Evolutionary conservation across 345 rosid species (phyloP), one percentile per base, ranked within the genome.

Genomic region (Leavenworthia alabamica): DNA sequence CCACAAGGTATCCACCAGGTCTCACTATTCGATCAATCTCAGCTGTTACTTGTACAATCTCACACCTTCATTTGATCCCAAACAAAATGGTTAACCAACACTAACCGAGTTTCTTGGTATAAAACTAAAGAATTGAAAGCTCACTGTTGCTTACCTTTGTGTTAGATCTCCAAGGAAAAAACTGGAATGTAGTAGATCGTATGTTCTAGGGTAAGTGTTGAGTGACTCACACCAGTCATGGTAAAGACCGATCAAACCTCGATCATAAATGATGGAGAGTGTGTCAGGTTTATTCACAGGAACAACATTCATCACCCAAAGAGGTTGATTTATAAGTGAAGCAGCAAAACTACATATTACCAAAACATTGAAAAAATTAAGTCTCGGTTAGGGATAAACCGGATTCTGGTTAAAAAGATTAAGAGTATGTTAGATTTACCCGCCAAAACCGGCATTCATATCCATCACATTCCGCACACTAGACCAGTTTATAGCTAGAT

Each of bases 201-300:
- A 89, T n/a, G 96, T 81, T 63, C 96, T 82, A 52, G 96, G 96
- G 63, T 92, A 89, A 39, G 95, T 81, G 66, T 73, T 86, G 35
- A 86, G 70, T 2, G 96, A 85, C 78, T 92, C 96, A 1, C 96
- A 89, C 98, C 98, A 92, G 55, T 89, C 89, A 4, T 92, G 95
- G 58, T 86, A 89, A 52, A 81, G 61, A 41, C 98, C 98, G 40
- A 92, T 83, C 81, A 89, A 67, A 20, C 96, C 98, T 67, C 98
- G 73, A 55, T 85, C 85, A 36, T 71, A 92, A 27, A 92, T 78
- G 15, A 80, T 14, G 1, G 88, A 44, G 23, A 92, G 84, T 9
- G 96, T 89, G 72, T 92, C 82, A 48, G 75, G 67, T 44, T 67
- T 70, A 54, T 81, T 75, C 39, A 86, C 62, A 3, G 90, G 96